Percentiles rank a stretch among this genome's conserved stretches.
Conservation (phyloP, 2,329 filamentous ascomycete species). For the Colletotrichum tamarilloi region DNA sequence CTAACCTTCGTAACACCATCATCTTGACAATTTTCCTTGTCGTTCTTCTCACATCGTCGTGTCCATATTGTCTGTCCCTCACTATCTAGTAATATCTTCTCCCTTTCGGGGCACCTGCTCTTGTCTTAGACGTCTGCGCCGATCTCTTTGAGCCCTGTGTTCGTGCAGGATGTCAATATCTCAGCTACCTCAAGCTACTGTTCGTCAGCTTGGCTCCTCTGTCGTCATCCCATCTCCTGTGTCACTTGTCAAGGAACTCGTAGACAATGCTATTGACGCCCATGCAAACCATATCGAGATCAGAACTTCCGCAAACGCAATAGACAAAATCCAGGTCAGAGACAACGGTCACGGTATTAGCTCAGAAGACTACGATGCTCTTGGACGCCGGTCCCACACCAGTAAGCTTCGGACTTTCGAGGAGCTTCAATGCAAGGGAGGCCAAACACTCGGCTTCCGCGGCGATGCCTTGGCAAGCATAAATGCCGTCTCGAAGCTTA, state of each 20-base stretch:
- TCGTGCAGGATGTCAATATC: conserved; percentile 59
- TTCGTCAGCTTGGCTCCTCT: conserved; percentile 69
- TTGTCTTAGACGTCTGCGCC: neutral
- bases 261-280: conserved; percentile 83
- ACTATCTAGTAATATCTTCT: neutral
- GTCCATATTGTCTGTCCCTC: neutral
- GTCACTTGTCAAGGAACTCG: conserved; percentile 78
- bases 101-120: neutral
- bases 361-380: conserved; percentile 66
- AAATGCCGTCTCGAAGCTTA: conserved; percentile 69
- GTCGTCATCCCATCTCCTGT: conserved; percentile 69
- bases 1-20: neutral
- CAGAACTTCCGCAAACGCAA: conserved; percentile 70
- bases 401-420: conserved; percentile 77
- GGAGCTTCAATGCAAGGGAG: conserved; percentile 68
- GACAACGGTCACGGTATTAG: conserved; percentile 81
- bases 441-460: conserved; percentile 77
- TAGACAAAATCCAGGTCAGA: conserved; percentile 76
- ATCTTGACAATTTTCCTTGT: neutral
- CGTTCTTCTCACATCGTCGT: neutral
- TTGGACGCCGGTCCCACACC: conserved; percentile 77
- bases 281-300: conserved; percentile 74
- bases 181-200: conserved; percentile 59
- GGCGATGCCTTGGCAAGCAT: conserved; percentile 78
- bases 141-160: neutral